These are phyloP conservation scores for Actinidia chinensis DNA, from an alignment of 179 eudicot species.

Conservation along the genomic window DNA sequence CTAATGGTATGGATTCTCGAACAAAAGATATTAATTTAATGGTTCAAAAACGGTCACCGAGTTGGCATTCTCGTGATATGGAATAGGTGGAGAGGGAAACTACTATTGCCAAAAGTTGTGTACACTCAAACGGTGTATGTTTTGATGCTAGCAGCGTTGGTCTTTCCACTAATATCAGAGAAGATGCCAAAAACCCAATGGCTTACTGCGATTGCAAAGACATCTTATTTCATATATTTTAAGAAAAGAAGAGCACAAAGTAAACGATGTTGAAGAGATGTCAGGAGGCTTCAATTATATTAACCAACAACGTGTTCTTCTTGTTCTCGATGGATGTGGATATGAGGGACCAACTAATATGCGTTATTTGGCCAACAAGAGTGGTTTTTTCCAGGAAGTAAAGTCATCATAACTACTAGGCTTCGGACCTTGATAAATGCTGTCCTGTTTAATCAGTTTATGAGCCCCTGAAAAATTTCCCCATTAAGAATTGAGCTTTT, in stretches of 20 bases:
- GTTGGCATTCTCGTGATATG: background rate
- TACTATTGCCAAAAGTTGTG: conserved; percentile 8
- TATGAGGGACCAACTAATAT: background rate
- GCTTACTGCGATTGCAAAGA: conserved; percentile 14
- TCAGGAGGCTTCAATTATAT: background rate
- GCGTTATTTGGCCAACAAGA: background rate
- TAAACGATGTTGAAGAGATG: conserved; percentile 8
- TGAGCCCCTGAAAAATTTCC: background rate
- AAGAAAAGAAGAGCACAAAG: background rate
- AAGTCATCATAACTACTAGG: conserved; percentile 9
- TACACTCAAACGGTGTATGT: background rate
- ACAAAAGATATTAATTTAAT: background rate
- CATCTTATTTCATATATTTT: conserved; percentile 9
- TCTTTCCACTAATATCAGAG: conserved; percentile 22
- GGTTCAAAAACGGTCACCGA: background rate
- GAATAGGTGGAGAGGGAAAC: conserved; percentile 23
- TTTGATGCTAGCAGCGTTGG: conserved; percentile 26
- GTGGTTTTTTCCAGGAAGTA: background rate
- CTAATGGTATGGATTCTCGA: background rate
- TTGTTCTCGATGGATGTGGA: conserved; percentile 30
- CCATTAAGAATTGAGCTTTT: background rate
- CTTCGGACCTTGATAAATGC: background rate
- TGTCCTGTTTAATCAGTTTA: background rate
- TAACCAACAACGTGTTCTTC: conserved; percentile 8
- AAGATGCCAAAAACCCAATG: conserved; percentile 8